These are phyloP conservation scores for Suaeda aralocaspica DNA, from an alignment of 148 eudicot genomes.

Conservation along the genomic window DNA sequence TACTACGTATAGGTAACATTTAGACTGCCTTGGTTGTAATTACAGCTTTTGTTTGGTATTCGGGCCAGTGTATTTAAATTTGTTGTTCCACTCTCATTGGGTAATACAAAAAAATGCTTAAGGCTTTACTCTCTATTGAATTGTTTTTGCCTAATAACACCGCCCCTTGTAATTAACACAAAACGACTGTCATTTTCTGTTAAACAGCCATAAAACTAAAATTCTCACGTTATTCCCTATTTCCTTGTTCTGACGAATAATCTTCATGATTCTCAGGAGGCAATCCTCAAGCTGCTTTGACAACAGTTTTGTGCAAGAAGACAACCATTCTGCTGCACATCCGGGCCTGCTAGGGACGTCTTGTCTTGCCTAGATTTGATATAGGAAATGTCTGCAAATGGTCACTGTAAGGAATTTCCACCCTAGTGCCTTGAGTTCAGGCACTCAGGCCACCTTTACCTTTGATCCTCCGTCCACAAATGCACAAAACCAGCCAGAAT, in stretches of 20 bases:
- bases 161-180: background rate
- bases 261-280: constrained; percentile 39
- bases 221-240: background rate
- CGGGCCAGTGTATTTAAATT: too few species aligned
- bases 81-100: too few species aligned
- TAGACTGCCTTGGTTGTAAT: too few species aligned
- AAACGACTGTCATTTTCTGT: background rate
- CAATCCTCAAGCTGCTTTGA: constrained; percentile 60
- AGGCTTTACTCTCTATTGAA: too few species aligned
- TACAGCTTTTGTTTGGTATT: too few species aligned
- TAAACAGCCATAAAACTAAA: background rate
- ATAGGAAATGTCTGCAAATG: constrained; percentile 35
- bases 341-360: constrained; percentile 38
- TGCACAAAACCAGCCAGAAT: constrained; percentile 41
- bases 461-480: constrained; percentile 69
- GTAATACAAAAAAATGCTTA: too few species aligned
- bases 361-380: constrained; percentile 61
- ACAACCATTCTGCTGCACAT: constrained; percentile 34
- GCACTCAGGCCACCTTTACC: constrained; percentile 70
- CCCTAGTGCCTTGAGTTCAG: constrained; percentile 25
- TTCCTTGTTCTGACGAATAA: background rate
- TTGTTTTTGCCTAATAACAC: background rate
- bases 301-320: constrained; percentile 59
- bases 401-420: constrained; percentile 36
- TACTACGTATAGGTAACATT: too few species aligned